Conservation (phyloP, 768 basidiomycete species). For the Tylopilus felleus region DNA sequence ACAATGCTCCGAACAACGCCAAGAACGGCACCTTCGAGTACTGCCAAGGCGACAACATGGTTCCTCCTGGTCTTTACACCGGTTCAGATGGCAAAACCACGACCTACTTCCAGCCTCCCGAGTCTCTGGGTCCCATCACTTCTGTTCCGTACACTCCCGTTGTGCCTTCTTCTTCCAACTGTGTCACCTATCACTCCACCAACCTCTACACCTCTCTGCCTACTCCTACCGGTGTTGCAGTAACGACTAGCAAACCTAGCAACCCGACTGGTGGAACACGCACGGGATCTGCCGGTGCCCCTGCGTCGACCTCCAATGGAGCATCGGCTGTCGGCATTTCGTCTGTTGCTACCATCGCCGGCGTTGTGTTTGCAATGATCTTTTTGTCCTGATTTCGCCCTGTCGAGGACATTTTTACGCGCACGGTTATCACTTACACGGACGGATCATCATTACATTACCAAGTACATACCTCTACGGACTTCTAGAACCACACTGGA, state of each 20-base stretch:
- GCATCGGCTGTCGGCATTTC: slow-evolving; percentile 28
- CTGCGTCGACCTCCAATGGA: slow-evolving; percentile 15
- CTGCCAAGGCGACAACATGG: slow-evolving; percentile 66
- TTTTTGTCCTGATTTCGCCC: slow-evolving; percentile 30
- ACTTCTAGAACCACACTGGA: too few species aligned
- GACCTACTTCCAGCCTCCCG: slow-evolving; percentile 48
- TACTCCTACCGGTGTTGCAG: slow-evolving; percentile 3
- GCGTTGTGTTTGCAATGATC: slow-evolving; percentile 33
- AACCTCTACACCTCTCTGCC: slow-evolving; percentile 34
- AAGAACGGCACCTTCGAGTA: slow-evolving; percentile 56
- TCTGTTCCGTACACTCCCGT: slow-evolving; percentile 42
- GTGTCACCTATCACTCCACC: slow-evolving; percentile 35
- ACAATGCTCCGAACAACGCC: slow-evolving; percentile 69
- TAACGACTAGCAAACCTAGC: neutral
- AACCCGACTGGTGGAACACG: slow-evolving; percentile 10
- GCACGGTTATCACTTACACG: too few species aligned
- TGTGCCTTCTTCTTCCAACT: slow-evolving; percentile 43
- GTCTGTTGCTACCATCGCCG: slow-evolving; percentile 27
- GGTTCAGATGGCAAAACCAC: slow-evolving; percentile 34
- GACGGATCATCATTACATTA: too few species aligned
- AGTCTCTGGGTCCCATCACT: slow-evolving; percentile 43
- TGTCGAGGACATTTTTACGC: neutral
- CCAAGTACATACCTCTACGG: too few species aligned
- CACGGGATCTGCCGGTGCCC: slow-evolving; percentile 12
- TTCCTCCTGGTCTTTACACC: slow-evolving; percentile 51